phyloP scores from a whole-genome alignment of 2,329 filamentous ascomycete genomes.

The Paecilomyces fulvus region DNA sequence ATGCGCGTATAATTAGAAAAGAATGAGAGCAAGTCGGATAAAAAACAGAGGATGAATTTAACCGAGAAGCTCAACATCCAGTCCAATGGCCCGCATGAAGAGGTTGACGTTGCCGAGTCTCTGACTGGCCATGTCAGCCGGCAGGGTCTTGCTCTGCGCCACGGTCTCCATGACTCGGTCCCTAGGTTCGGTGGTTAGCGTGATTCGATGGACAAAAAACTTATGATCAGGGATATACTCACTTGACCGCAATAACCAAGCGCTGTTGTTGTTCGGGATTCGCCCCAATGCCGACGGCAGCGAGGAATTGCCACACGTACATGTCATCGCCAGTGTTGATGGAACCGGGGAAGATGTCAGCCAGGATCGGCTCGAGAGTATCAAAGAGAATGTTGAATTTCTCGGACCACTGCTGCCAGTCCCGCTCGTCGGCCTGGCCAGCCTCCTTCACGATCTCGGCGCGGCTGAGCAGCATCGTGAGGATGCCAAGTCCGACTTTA shows the following conservation, averaged over 20 bases:
- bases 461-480: constrained; percentile 90
- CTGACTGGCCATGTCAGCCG: constrained; percentile 73
- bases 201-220: background rate
- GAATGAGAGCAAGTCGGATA: background rate
- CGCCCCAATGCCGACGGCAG: constrained; percentile 87
- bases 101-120: constrained; percentile 89
- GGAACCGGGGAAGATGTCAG: constrained; percentile 82
- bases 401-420: constrained; percentile 74
- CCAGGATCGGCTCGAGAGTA: constrained; percentile 71
- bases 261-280: constrained; percentile 92
- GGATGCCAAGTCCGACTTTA: constrained; percentile 76
- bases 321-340: constrained; percentile 86
- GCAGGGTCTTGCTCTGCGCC: constrained; percentile 76
- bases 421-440: constrained; percentile 58
- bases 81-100: constrained; percentile 97
- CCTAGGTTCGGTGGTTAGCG: constrained; percentile 24
- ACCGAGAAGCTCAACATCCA: constrained; percentile 77
- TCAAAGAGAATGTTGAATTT: constrained; percentile 86
- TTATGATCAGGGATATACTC: constrained; percentile 18
- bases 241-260: constrained; percentile 87
- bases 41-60: constrained; percentile 25
- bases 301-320: constrained; percentile 96
- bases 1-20: background rate
- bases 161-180: constrained; percentile 97
- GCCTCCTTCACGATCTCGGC: constrained; percentile 88